These are phyloP conservation scores for Podospora bellae-mahoneyi DNA, from an alignment of 495 filamentous ascomycete species.

Conservation along the genomic window DNA sequence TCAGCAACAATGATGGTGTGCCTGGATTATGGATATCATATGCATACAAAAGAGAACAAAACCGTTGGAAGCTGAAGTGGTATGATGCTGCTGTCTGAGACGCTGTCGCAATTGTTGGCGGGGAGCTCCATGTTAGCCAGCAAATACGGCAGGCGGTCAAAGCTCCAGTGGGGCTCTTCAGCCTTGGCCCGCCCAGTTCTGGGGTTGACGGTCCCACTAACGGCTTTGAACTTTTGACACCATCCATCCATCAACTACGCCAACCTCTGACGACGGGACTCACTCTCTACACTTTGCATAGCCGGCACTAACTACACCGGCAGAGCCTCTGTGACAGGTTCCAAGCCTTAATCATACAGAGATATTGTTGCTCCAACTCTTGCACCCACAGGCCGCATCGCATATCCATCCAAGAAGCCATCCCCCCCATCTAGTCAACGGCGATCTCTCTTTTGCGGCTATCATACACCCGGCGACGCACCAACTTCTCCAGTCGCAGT, in stretches of 20 bases:
- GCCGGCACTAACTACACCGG: no score
- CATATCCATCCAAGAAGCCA: no score
- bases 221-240: background rate
- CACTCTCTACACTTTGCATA: background rate
- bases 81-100: slow-evolving; percentile 6
- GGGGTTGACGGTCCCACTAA: background rate
- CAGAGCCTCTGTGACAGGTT: background rate
- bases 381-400: background rate
- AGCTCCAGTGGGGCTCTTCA: background rate
- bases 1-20: background rate
- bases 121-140: slow-evolving; percentile 6
- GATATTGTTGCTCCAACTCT: background rate
- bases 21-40: slow-evolving; percentile 1
- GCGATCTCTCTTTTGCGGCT: no score
- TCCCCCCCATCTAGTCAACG: no score
- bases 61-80: background rate
- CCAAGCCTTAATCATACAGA: background rate
- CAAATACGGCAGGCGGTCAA: slow-evolving; percentile 16
- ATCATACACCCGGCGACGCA: background rate
- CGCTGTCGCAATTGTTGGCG: slow-evolving; percentile 3
- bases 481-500: background rate
- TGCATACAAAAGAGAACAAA: background rate
- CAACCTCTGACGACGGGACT: background rate
- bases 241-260: background rate
- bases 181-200: slow-evolving; percentile 13